Percentiles rank a stretch among this genome's conserved stretches.
phyloP scores from a whole-genome alignment of 164 flowering plant genomes.

The Piper longum region DNA sequence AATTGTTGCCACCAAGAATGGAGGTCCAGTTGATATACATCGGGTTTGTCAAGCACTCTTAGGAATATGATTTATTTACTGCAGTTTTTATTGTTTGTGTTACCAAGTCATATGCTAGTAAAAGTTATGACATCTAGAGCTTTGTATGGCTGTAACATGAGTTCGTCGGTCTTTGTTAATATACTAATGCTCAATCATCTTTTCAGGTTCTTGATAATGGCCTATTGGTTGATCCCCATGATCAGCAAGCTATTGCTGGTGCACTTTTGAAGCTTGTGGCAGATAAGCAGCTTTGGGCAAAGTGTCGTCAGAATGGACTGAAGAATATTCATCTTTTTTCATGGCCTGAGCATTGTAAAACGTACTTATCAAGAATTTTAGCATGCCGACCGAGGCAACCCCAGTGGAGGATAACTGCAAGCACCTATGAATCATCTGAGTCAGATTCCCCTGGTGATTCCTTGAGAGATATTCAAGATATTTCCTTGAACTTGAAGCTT shows the following conservation, averaged over 20 bases:
- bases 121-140: too few relatives aligned
- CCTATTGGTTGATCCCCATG: constrained; percentile 94
- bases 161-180: too few relatives aligned
- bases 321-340: constrained; percentile 88
- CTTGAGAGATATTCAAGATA: constrained; percentile 79
- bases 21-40: constrained; percentile 96
- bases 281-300: constrained; percentile 88
- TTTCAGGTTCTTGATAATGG: constrained; percentile 93
- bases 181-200: background rate
- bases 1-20: constrained; percentile 94
- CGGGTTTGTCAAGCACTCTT: constrained; percentile 32
- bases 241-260: constrained; percentile 81
- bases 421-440: constrained; percentile 35
- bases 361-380: constrained; percentile 66
- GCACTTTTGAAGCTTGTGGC: constrained; percentile 94
- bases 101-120: too few relatives aligned
- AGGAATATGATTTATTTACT: background rate
- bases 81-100: too few relatives aligned
- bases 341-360: constrained; percentile 98
- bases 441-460: constrained; percentile 83
- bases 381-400: constrained; percentile 85
- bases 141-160: too few relatives aligned
- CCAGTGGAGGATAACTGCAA: constrained; percentile 59
- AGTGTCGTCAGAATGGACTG: constrained; percentile 79
- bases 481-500: constrained; percentile 72